These are phyloP conservation scores for Pythium folliculosum DNA, from an alignment of 352 stramenopile genomes.

Conservation along the genomic window DNA sequence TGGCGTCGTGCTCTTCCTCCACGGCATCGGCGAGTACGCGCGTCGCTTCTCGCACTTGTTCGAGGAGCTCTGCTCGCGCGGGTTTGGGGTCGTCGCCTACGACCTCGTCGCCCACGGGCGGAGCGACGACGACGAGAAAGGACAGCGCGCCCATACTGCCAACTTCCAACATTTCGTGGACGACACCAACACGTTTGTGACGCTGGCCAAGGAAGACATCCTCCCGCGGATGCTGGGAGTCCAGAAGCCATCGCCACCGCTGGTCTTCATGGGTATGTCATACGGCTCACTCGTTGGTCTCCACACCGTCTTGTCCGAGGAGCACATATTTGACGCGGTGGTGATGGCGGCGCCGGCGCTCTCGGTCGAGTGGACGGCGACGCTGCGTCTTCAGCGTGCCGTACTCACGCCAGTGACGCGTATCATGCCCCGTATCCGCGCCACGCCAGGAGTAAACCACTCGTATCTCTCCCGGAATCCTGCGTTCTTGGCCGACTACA, in stretches of 20 bases:
- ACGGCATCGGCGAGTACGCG: slow-evolving; percentile 30
- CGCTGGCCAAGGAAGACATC: slow-evolving; percentile 21
- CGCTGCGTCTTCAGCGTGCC: slow-evolving; percentile 5
- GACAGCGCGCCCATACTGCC: background rate
- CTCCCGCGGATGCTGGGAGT: slow-evolving; percentile 6
- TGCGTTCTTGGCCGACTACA: slow-evolving; percentile 12
- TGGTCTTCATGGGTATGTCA: slow-evolving; percentile 28
- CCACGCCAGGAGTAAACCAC: slow-evolving; percentile 25
- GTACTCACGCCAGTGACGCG: background rate
- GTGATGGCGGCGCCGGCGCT: slow-evolving; percentile 24
- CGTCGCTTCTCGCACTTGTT: slow-evolving; percentile 26
- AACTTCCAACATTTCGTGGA: slow-evolving; percentile 24
- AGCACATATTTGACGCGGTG: slow-evolving; percentile 25
- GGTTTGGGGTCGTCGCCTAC: slow-evolving; percentile 25
- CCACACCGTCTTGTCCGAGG: slow-evolving; percentile 27
- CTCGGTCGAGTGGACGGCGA: slow-evolving; percentile 18
- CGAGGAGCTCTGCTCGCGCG: slow-evolving; percentile 14
- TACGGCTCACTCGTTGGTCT: slow-evolving; percentile 21
- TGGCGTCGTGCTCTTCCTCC: slow-evolving; percentile 22
- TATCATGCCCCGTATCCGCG: slow-evolving; percentile 5
- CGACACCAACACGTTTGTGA: slow-evolving; percentile 32
- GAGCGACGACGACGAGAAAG: slow-evolving; percentile 46
- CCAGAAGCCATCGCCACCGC: background rate
- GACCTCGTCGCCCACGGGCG: slow-evolving; percentile 46
- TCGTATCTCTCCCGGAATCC: slow-evolving; percentile 21